Conservation (phyloP, 202 grass and related monocot species). For the Musa balbisiana region DNA sequence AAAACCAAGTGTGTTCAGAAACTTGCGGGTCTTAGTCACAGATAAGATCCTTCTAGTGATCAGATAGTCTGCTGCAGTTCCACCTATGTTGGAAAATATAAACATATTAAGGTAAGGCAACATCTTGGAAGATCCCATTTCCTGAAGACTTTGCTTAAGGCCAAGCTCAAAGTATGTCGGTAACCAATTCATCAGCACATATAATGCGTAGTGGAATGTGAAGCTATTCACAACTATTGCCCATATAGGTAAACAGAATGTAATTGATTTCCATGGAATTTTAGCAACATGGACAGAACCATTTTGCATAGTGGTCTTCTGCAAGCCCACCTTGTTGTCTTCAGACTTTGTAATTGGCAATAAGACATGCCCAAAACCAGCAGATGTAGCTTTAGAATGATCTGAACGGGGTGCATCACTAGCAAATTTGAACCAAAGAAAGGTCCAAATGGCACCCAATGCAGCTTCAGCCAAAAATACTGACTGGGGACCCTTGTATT, state of each 20-base stretch:
- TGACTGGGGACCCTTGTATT: constrained; percentile 52
- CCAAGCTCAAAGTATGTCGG: constrained; percentile 90
- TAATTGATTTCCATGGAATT: constrained; percentile 71
- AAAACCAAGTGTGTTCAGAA: constrained; percentile 80
- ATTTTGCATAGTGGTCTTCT: constrained; percentile 42
- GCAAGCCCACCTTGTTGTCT: constrained; percentile 16
- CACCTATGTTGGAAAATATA: constrained; percentile 90
- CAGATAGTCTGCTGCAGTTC: constrained; percentile 61
- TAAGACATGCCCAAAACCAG: constrained; percentile 8
- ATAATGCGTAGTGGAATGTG: constrained; percentile 93
- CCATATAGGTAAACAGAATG: constrained; percentile 86
- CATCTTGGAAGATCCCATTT: constrained; percentile 95
- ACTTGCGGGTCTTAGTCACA: constrained; percentile 73
- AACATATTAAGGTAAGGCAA: constrained; percentile 93
- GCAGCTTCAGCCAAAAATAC: constrained; percentile 75
- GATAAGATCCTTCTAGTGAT: constrained; percentile 81
- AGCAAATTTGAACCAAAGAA: constrained; percentile 72
- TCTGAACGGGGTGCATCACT: constrained; percentile 51
- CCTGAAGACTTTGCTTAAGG: constrained; percentile 72
- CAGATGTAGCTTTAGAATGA: constrained; percentile 37
- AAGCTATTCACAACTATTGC: constrained; percentile 89
- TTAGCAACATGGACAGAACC: constrained; percentile 38
- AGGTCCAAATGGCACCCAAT: constrained; percentile 57
- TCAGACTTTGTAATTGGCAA: constrained; percentile 53
- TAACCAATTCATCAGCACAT: constrained; percentile 96